phyloP scores from a whole-genome alignment of 768 basidiomycete species.

The Chalciporus piperatus region DNA sequence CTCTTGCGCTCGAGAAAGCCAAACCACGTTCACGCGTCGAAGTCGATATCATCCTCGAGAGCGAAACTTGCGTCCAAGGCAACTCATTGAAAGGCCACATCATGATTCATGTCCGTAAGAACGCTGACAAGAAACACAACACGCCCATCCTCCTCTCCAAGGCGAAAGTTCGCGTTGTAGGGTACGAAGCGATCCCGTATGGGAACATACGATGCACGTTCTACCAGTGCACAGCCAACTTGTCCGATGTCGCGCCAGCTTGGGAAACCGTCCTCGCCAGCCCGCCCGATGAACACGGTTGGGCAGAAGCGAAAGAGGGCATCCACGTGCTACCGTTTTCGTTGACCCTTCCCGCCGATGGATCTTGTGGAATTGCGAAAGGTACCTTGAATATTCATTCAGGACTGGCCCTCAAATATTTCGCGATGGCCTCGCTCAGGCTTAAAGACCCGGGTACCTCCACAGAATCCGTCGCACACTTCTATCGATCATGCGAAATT shows the following conservation, averaged over 20 bases:
- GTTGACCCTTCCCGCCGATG: conserved; percentile 60
- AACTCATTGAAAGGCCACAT: conserved; percentile 67
- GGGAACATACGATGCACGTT: conserved; percentile 71
- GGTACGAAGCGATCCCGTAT: conserved; percentile 71
- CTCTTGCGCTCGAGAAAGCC: conserved; percentile 65
- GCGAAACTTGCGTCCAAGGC: conserved; percentile 77
- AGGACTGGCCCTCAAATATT: conserved; percentile 71
- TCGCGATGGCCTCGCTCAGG: conserved; percentile 76
- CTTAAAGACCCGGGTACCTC: conserved; percentile 62
- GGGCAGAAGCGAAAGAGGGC: conserved; percentile 61
- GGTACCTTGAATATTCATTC: conserved; percentile 53
- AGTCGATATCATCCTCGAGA: conserved; percentile 76
- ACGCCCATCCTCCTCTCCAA: conserved; percentile 61
- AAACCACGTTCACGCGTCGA: conserved; percentile 73
- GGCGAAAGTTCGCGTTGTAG: conserved; percentile 78
- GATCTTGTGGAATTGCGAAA: conserved; percentile 52
- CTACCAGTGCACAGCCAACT: conserved; percentile 65
- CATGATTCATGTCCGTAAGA: conserved; percentile 59
- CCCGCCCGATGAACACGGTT: conserved; percentile 57
- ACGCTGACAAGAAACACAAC: conserved; percentile 47
- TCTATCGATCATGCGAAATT: conserved; percentile 79
- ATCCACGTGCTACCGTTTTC: conserved; percentile 69
- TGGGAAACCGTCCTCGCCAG: conserved; percentile 44
- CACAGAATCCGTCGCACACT: conserved; percentile 79
- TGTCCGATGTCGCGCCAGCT: conserved; percentile 49